Percentiles rank a stretch among this genome's conserved stretches.
These are phyloP conservation scores for Neurospora pannonica DNA, from an alignment of 495 filamentous ascomycete species.

Conservation along the genomic window DNA sequence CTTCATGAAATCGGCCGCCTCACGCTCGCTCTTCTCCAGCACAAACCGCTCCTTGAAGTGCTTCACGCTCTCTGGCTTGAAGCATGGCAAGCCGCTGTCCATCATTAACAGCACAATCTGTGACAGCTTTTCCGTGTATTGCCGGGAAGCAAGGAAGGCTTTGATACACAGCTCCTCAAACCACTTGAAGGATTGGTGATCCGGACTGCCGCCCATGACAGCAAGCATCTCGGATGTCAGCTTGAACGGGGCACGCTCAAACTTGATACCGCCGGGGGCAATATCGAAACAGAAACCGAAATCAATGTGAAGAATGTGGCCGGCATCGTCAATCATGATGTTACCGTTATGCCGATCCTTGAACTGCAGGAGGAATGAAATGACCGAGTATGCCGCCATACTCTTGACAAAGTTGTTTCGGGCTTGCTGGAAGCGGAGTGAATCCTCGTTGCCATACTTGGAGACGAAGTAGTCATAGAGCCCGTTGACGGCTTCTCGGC, in stretches of 20 bases:
- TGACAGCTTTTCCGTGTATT: slow-evolving; percentile 72
- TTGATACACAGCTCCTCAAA: slow-evolving; percentile 97
- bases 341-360: slow-evolving; percentile 99
- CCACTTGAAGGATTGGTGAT: slow-evolving; percentile 82
- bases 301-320: slow-evolving; percentile 97
- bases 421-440: slow-evolving; percentile 86
- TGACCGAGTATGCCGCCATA: slow-evolving; percentile 99
- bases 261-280: slow-evolving; percentile 89
- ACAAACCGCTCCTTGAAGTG: slow-evolving; percentile 93
- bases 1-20: slow-evolving; percentile 90
- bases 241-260: slow-evolving; percentile 98
- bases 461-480: slow-evolving; percentile 96
- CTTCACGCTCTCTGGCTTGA: slow-evolving; percentile 91
- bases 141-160: slow-evolving; percentile 85
- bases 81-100: slow-evolving; percentile 92
- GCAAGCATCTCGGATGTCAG: slow-evolving; percentile 94
- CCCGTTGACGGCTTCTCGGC: slow-evolving; percentile 93
- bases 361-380: slow-evolving; percentile 94
- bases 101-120: slow-evolving; percentile 92
- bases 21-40: slow-evolving; percentile 82
- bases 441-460: slow-evolving; percentile 94
- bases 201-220: slow-evolving; percentile 85
- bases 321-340: slow-evolving; percentile 96
- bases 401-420: slow-evolving; percentile 97
- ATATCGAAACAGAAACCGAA: slow-evolving; percentile 99